Evolutionary conservation across 1,284 basidiomycete genomes (phyloP).

Genomic region (Microbotryum silenes-acaulis): DNA sequence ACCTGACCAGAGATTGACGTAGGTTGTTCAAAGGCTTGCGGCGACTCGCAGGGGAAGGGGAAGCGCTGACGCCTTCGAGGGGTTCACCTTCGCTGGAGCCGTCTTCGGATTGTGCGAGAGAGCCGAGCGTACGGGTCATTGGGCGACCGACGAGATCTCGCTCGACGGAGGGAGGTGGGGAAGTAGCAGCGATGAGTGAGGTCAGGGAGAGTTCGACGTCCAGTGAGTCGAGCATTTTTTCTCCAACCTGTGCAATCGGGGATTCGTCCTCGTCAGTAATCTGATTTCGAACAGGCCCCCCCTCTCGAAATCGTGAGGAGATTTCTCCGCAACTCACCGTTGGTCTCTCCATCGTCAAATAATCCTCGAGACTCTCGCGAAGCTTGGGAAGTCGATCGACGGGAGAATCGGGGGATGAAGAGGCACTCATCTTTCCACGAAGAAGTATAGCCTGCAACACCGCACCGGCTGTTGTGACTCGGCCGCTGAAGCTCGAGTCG

Average conservation of each 20-base stretch:
- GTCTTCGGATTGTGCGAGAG: not conserved
- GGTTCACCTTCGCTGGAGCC: not conserved
- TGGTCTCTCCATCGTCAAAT: constrained; percentile 18
- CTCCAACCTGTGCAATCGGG: constrained; percentile 14
- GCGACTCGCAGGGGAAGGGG: not conserved
- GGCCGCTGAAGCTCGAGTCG: constrained; percentile 15
- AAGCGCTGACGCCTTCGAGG: not conserved
- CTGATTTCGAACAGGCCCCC: too few species aligned
- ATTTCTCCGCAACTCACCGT: constrained; percentile 2
- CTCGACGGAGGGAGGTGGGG: constrained; percentile 14
- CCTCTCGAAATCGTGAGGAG: too few species aligned
- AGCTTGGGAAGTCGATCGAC: not conserved
- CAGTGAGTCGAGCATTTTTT: constrained; percentile 22
- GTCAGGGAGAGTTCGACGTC: constrained; percentile 14
- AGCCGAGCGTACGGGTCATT: not conserved
- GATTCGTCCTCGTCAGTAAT: too few species aligned
- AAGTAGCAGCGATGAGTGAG: constrained; percentile 12
- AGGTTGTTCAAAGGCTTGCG: not conserved
- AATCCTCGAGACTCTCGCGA: constrained; percentile 12
- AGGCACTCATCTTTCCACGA: too few species aligned
- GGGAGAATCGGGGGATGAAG: not conserved
- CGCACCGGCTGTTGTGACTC: constrained; percentile 11
- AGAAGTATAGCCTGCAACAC: constrained; percentile 15
- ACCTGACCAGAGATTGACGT: not conserved
- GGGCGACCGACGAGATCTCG: constrained; percentile 2